Conservation (phyloP, 768 basidiomycete genomes). For the Psilocybe tampanensis region DNA sequence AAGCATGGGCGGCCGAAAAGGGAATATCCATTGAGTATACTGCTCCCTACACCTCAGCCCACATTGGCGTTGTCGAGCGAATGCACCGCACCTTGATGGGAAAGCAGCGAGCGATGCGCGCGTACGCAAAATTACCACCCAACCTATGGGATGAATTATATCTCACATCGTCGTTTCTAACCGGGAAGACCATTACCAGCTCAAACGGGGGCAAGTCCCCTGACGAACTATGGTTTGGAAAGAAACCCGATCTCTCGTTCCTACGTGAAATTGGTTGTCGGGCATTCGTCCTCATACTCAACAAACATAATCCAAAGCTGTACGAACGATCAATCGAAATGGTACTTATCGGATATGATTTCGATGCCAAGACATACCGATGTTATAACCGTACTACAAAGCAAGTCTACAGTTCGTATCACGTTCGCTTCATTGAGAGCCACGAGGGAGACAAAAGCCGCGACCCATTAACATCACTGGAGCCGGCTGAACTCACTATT, state of each 20-base stretch:
- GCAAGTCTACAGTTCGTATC: no score
- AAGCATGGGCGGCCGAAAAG: constrained; percentile 13
- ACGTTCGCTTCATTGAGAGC: constrained; percentile 23
- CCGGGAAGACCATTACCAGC: constrained; percentile 9
- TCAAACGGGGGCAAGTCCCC: constrained; percentile 13
- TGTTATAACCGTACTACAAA: constrained; percentile 14
- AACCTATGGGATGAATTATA: constrained; percentile 37
- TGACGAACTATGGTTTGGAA: constrained; percentile 21
- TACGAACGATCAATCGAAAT: constrained; percentile 21
- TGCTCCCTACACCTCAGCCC: constrained; percentile 34
- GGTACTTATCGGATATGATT: constrained; percentile 24
- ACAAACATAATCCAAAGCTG: constrained; percentile 32
- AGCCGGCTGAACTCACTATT: neutral
- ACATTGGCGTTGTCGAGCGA: constrained; percentile 38
- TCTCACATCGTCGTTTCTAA: constrained; percentile 28
- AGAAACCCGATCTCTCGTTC: constrained; percentile 25
- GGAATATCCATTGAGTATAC: constrained; percentile 19
- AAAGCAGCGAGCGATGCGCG: constrained; percentile 30
- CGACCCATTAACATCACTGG: neutral
- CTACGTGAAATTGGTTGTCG: constrained; percentile 31
- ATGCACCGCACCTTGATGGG: constrained; percentile 33
- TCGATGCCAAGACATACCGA: no score
- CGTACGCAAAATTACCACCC: constrained; percentile 24
- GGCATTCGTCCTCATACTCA: constrained; percentile 12
- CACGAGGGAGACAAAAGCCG: constrained; percentile 5